These are phyloP conservation scores for Talaromyces sp. DNA, from an alignment of 2,329 filamentous ascomycete species.

Conservation along the genomic window DNA sequence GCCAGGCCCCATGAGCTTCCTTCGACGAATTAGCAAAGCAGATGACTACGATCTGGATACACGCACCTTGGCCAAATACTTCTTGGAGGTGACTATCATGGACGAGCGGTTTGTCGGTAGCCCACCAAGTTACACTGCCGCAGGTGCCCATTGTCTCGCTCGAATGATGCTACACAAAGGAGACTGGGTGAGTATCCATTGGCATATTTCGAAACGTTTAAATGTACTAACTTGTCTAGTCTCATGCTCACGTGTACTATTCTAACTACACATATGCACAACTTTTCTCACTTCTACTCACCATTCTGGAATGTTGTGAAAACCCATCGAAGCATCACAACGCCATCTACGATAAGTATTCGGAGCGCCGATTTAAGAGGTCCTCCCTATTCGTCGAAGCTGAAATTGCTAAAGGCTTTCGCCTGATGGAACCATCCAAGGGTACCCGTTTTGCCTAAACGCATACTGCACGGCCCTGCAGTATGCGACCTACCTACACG, in stretches of 20 bases:
- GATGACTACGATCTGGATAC: slow-evolving; percentile 97
- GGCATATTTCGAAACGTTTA: not conserved
- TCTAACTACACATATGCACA: slow-evolving; percentile 89
- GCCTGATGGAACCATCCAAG: slow-evolving; percentile 37
- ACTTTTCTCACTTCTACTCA: slow-evolving; percentile 69
- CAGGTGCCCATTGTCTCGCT: slow-evolving; percentile 87
- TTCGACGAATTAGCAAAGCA: slow-evolving; percentile 94
- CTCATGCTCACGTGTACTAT: slow-evolving; percentile 80
- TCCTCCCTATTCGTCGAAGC: slow-evolving; percentile 75
- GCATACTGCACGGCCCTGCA: not conserved
- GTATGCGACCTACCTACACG: not conserved
- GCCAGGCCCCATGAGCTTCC: slow-evolving; percentile 98
- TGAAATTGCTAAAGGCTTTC: slow-evolving; percentile 63
- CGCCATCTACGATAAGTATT: slow-evolving; percentile 89
- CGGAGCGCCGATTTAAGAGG: slow-evolving; percentile 79
- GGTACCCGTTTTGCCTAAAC: slow-evolving; percentile 9
- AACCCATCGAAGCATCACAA: slow-evolving; percentile 74
- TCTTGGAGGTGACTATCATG: slow-evolving; percentile 94
- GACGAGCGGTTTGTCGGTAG: slow-evolving; percentile 94
- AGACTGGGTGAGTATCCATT: slow-evolving; percentile 68
- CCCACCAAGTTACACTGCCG: slow-evolving; percentile 84
- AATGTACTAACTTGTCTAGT: slow-evolving; percentile 48
- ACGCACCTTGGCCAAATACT: slow-evolving; percentile 93
- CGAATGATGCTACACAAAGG: slow-evolving; percentile 87
- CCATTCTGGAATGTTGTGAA: slow-evolving; percentile 84